Evolutionary conservation across 2,329 filamentous ascomycete genomes (phyloP).

Genomic region (Venturia aucupariae): DNA sequence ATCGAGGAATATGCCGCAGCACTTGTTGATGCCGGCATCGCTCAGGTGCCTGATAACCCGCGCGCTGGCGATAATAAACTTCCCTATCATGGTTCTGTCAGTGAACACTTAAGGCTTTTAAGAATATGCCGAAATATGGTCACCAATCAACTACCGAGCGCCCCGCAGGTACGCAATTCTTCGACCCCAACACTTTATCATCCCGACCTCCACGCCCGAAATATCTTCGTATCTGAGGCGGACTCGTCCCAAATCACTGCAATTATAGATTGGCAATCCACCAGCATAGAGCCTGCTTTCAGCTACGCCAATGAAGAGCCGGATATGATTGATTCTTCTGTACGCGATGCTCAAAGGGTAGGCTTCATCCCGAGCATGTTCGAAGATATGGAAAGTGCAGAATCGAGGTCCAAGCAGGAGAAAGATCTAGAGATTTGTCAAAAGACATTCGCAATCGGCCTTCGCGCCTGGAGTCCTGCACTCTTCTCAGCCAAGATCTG

Average conservation of each 20-base stretch:
- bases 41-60: conserved; percentile 26
- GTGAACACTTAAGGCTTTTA: conserved; percentile 17
- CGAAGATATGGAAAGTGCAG: conserved; percentile 2
- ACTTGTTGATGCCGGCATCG: conserved; percentile 9
- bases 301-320: conserved; percentile 16
- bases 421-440: conserved; percentile 10
- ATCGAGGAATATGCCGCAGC: conserved; percentile 5
- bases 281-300: conserved; percentile 14
- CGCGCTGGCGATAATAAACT: conserved; percentile 14
- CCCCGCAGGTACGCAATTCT: conserved; percentile 12
- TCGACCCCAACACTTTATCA: conserved; percentile 15
- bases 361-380: not conserved
- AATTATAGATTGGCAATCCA: conserved; percentile 19
- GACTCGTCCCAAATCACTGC: conserved; percentile 16
- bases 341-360: not conserved
- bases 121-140: conserved; percentile 12
- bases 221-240: conserved; percentile 18
- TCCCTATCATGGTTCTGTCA: conserved; percentile 16
- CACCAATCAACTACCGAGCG: conserved; percentile 11
- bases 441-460: conserved; percentile 9
- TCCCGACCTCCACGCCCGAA: conserved; percentile 17
- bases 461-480: conserved; percentile 5
- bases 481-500: not conserved
- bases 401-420: conserved; percentile 7
- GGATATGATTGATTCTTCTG: conserved; percentile 3